Conservation (phyloP, 768 basidiomycete species). For the Phlegmacium glaucopus region DNA sequence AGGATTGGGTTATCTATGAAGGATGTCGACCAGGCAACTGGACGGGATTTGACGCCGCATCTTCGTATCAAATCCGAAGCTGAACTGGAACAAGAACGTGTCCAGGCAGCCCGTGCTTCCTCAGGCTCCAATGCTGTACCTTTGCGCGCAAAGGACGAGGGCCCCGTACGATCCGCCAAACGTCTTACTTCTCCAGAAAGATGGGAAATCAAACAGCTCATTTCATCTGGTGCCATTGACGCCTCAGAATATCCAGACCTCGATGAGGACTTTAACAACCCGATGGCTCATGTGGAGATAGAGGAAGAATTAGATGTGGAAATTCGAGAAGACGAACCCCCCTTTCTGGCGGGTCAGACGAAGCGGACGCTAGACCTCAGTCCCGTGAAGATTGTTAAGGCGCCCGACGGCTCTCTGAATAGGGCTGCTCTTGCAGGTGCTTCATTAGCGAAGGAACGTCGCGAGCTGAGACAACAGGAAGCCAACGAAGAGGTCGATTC, state of each 20-base stretch:
- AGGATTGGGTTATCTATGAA: conserved; percentile 93
- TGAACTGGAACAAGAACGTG: conserved; percentile 82
- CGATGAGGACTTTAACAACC: conserved; percentile 80
- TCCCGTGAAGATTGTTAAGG: conserved; percentile 98
- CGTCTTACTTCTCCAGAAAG: conserved; percentile 94
- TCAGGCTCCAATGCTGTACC: conserved; percentile 90
- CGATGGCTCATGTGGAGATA: conserved; percentile 76
- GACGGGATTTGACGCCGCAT: conserved; percentile 91
- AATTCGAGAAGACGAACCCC: conserved; percentile 93
- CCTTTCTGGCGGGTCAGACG: conserved; percentile 95
- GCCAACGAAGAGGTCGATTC: conserved; percentile 93
- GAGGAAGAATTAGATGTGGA: conserved; percentile 98
- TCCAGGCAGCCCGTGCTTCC: conserved; percentile 55
- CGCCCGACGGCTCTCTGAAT: conserved; percentile 96
- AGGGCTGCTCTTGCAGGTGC: conserved; percentile 93
- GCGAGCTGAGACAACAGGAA: conserved; percentile 93
- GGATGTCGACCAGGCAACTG: conserved; percentile 90
- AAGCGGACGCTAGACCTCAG: conserved; percentile 93
- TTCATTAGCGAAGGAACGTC: conserved; percentile 89
- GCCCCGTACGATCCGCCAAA: conserved; percentile 72
- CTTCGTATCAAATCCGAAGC: conserved; percentile 92
- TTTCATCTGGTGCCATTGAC: conserved; percentile 89
- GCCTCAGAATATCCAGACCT: conserved; percentile 94
- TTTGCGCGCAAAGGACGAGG: conserved; percentile 51
- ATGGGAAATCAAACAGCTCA: conserved; percentile 99